Conservation (phyloP, 805 yeast species). For the Ogataea sp. region DNA sequence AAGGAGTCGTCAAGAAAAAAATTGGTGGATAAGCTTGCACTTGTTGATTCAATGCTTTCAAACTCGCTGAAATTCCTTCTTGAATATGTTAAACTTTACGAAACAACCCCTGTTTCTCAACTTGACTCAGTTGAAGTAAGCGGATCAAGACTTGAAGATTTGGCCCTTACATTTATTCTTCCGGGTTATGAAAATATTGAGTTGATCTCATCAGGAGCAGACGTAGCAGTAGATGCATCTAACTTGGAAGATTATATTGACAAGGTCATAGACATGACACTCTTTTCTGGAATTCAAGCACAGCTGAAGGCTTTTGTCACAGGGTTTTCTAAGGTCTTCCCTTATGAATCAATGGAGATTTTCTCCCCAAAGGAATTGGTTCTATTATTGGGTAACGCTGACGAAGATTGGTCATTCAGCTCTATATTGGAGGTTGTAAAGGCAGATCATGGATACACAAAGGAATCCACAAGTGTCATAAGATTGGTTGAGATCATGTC, state of each 20-base stretch:
- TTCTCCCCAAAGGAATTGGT: conserved; percentile 72
- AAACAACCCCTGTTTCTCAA: conserved; percentile 1
- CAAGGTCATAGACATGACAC: conserved; percentile 46
- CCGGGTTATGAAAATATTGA: conserved; percentile 70
- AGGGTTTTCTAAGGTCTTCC: conserved; percentile 82
- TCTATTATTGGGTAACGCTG: conserved; percentile 63
- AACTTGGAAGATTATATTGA: conserved; percentile 55
- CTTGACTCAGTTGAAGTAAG: conserved; percentile 8
- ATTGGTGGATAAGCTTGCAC: conserved; percentile 29
- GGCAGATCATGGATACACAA: conserved; percentile 87
- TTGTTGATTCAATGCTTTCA: conserved; percentile 53
- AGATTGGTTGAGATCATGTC: conserved; percentile 56
- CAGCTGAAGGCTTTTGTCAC: conserved; percentile 64
- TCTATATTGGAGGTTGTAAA: conserved; percentile 53
- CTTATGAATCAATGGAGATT: conserved; percentile 60
- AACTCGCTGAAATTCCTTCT: conserved; percentile 46
- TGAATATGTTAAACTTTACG: conserved; percentile 27
- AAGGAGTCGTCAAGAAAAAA: conserved; percentile 7
- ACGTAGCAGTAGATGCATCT: conserved; percentile 35
- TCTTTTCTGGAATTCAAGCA: conserved; percentile 53
- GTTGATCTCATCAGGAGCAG: conserved; percentile 45
- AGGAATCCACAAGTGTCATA: conserved; percentile 57
- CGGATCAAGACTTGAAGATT: conserved; percentile 35
- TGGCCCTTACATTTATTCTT: conserved; percentile 57
- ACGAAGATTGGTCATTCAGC: conserved; percentile 79